Conservation (phyloP, 176 grass and related monocot species). For the Tuctoria greenei region DNA sequence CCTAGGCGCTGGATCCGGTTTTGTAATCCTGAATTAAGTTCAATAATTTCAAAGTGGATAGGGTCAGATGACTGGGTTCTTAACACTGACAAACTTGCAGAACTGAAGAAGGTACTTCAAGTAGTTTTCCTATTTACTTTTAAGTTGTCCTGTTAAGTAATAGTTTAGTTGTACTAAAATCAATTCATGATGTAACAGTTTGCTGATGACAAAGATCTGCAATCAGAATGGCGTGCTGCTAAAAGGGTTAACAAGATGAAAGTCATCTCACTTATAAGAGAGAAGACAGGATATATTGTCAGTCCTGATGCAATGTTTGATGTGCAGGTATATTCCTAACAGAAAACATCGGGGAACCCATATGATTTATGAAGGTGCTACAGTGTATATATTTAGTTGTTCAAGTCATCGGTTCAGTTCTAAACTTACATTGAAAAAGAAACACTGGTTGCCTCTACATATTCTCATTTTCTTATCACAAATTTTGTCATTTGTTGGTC, state of each 20-base stretch:
- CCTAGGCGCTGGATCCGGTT: constrained; percentile 94
- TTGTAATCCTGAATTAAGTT: constrained; percentile 90
- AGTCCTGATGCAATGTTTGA: constrained; percentile 97
- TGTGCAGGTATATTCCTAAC: constrained; percentile 79
- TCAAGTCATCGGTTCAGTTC: neutral
- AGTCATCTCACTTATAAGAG: constrained; percentile 78
- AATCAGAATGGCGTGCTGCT: constrained; percentile 74
- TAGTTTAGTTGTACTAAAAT: constrained; percentile 21
- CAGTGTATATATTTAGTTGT: neutral
- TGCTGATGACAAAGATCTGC: constrained; percentile 80
- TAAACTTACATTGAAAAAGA: neutral
- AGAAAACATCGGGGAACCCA: constrained; percentile 8
- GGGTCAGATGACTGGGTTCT: constrained; percentile 93
- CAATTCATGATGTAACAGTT: constrained; percentile 53
- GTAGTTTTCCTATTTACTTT: neutral
- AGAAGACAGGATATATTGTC: constrained; percentile 95
- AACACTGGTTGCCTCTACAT: neutral
- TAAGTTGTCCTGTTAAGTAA: neutral
- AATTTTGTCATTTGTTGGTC: constrained; percentile 11
- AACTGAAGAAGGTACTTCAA: constrained; percentile 71
- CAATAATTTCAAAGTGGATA: constrained; percentile 91
- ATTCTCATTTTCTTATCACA: constrained; percentile 24
- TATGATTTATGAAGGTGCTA: neutral
- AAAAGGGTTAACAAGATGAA: constrained; percentile 86
- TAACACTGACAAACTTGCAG: constrained; percentile 74